A percentile compares a stretch with the other conserved stretches of the same genome.
Conservation (phyloP, 2,329 filamentous ascomycete genomes). For the Emericellopsis cladophorae region DNA sequence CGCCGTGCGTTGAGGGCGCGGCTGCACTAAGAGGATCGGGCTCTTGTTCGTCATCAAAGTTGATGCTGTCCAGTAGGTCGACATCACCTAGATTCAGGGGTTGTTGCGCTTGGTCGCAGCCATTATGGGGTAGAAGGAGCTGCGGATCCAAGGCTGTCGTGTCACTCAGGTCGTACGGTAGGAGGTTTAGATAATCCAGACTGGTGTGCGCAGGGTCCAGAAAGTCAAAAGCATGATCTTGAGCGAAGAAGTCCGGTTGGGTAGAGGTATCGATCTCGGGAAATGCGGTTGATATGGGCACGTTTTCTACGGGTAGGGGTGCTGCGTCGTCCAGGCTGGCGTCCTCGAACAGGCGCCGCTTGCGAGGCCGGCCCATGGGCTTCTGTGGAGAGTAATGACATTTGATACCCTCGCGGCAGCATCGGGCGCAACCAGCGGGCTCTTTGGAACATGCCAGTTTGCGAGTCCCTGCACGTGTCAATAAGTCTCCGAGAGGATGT, state of each 20-base stretch:
- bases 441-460: constrained; percentile 57
- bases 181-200: constrained; percentile 23
- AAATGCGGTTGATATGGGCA: neutral
- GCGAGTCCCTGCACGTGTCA: constrained; percentile 33
- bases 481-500: constrained; percentile 14
- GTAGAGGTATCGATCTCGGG: too few relatives aligned
- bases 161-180: constrained; percentile 13
- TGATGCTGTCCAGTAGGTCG: constrained; percentile 16
- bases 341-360: constrained; percentile 29
- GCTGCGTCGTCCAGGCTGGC: neutral
- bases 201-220: constrained; percentile 13
- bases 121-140: constrained; percentile 5
- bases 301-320: neutral
- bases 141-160: constrained; percentile 4
- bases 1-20: neutral
- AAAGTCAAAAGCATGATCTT: constrained; percentile 8
- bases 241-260: too few relatives aligned
- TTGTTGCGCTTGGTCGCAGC: constrained; percentile 1
- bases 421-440: constrained; percentile 44
- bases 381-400: constrained; percentile 55
- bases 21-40: too few relatives aligned
- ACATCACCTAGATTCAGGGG: constrained; percentile 9
- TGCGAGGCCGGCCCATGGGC: constrained; percentile 52
- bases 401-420: constrained; percentile 38
- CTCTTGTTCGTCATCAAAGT: constrained; percentile 17